Percentiles rank a stretch among this genome's conserved stretches.
Evolutionary conservation across 2,329 filamentous ascomycete species (phyloP).

Genomic region (Colletotrichum gigasporum): DNA sequence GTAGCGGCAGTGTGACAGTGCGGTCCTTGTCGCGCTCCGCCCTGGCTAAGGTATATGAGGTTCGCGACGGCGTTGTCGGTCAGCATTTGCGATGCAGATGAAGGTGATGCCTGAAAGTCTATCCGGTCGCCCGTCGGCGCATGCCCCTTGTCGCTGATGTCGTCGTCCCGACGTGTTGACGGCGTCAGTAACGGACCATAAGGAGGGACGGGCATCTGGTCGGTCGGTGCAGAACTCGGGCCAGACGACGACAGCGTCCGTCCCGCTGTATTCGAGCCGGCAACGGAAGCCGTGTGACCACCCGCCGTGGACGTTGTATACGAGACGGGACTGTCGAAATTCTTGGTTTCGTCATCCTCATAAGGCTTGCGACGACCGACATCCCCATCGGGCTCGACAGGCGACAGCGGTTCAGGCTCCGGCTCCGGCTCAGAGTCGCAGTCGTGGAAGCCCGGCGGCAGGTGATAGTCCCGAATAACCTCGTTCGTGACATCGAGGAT

Average conservation of each 20-base stretch:
- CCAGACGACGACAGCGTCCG: conserved; percentile 11
- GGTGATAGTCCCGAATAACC: conserved; percentile 47
- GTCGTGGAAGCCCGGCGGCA: conserved; percentile 32
- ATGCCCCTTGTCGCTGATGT: conserved; percentile 1
- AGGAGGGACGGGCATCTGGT: neutral
- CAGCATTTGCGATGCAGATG: conserved; percentile 37
- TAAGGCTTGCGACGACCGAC: neutral
- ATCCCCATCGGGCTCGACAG: neutral
- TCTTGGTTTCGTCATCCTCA: conserved; percentile 7
- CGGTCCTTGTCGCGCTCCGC: conserved; percentile 30
- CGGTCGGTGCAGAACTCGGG: neutral
- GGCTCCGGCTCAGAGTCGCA: conserved; percentile 22
- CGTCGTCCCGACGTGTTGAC: conserved; percentile 8
- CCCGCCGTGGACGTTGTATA: conserved; percentile 23
- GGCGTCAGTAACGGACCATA: conserved; percentile 7
- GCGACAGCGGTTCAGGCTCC: neutral
- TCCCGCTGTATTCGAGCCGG: conserved; percentile 1
- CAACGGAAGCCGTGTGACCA: neutral
- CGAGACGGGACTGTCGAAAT: conserved; percentile 14
- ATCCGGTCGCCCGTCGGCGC: neutral
- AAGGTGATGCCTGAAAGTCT: conserved; percentile 30
- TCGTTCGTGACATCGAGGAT: conserved; percentile 48
- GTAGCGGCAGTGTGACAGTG: neutral
- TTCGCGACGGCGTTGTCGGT: conserved; percentile 47
- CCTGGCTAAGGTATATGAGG: conserved; percentile 45